phyloP scores from a whole-genome alignment of 495 filamentous ascomycete genomes.

The Penicillium argentinense region DNA sequence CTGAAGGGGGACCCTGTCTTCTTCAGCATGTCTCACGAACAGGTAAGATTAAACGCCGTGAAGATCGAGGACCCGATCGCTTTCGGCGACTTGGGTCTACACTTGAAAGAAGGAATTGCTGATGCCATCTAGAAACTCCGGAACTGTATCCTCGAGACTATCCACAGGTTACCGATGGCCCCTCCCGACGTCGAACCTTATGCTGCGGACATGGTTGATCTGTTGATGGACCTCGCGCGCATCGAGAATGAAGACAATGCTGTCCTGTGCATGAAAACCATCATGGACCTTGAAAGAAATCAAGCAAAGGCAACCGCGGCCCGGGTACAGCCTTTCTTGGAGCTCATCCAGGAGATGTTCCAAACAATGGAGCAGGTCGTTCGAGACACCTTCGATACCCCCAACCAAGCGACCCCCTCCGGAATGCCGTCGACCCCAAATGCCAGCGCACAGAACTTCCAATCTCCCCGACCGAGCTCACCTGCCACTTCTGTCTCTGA shows the following conservation, averaged over 20 bases:
- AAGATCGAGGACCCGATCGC: not conserved
- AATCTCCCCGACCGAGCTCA: conserved; percentile 86
- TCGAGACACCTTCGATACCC: conserved; percentile 85
- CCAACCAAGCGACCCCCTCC: conserved; percentile 60
- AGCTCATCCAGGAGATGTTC: conserved; percentile 93
- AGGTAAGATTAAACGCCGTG: conserved; percentile 49
- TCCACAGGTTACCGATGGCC: conserved; percentile 84
- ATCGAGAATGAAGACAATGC: conserved; percentile 98
- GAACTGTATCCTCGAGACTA: conserved; percentile 87
- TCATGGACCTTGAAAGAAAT: conserved; percentile 93
- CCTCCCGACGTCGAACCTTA: conserved; percentile 84
- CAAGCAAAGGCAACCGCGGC: conserved; percentile 76
- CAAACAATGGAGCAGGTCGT: conserved; percentile 91
- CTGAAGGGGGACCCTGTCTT: conserved; percentile 88
- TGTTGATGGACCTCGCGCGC: conserved; percentile 82
- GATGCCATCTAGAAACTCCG: conserved; percentile 68
- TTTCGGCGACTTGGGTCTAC: not conserved
- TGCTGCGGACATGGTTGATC: conserved; percentile 80
- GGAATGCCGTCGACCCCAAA: conserved; percentile 77
- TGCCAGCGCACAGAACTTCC: conserved; percentile 67
- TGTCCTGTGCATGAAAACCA: conserved; percentile 93
- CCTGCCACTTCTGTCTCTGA: conserved; percentile 79
- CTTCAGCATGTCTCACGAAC: conserved; percentile 80
- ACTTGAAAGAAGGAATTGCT: conserved; percentile 1
- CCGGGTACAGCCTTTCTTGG: conserved; percentile 86